Percentiles rank a stretch among this genome's conserved stretches.
phyloP scores from a whole-genome alignment of 73 alveolate genomes.

The Strombidium stylifer region DNA sequence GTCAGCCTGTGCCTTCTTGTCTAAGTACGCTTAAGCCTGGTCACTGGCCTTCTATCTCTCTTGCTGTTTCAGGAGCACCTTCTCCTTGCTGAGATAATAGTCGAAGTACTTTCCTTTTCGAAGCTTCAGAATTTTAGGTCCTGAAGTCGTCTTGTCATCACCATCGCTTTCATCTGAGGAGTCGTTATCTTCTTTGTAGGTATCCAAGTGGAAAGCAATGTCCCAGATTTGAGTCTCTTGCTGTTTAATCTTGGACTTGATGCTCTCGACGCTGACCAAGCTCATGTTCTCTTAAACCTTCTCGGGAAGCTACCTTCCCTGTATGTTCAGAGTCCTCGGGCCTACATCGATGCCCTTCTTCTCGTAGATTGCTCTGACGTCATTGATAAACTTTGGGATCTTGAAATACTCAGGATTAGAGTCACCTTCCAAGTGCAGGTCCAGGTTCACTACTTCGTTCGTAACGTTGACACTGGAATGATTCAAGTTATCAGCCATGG shows the following conservation, averaged over 20 bases:
- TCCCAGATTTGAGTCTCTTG: constrained; percentile 1
- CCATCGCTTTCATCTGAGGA: neutral
- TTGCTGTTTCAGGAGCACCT: too few species aligned
- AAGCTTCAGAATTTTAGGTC: too few species aligned
- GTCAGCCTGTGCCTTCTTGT: too few species aligned
- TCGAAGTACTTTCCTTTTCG: too few species aligned
- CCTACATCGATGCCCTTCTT: neutral
- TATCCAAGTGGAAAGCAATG: neutral
- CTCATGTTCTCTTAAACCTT: neutral
- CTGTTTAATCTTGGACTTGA: neutral
- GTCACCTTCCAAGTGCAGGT: constrained; percentile 4
- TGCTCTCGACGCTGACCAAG: neutral
- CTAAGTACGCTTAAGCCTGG: too few species aligned
- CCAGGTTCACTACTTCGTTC: constrained; percentile 5
- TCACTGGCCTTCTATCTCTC: too few species aligned
- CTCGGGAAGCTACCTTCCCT: constrained; percentile 2
- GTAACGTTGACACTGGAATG: constrained; percentile 19
- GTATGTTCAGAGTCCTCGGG: constrained; percentile 6
- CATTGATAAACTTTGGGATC: constrained; percentile 27
- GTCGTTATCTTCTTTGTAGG: neutral
- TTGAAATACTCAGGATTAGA: constrained; percentile 4
- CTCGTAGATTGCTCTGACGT: constrained; percentile 4
- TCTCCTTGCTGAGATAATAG: too few species aligned
- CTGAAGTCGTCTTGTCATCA: too few species aligned
- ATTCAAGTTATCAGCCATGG: constrained; percentile 33